Evolutionary conservation across 129 eudicot species (phyloP), one percentile per base, ranked within the genome.

Genomic region (Tagetes erecta): DNA sequence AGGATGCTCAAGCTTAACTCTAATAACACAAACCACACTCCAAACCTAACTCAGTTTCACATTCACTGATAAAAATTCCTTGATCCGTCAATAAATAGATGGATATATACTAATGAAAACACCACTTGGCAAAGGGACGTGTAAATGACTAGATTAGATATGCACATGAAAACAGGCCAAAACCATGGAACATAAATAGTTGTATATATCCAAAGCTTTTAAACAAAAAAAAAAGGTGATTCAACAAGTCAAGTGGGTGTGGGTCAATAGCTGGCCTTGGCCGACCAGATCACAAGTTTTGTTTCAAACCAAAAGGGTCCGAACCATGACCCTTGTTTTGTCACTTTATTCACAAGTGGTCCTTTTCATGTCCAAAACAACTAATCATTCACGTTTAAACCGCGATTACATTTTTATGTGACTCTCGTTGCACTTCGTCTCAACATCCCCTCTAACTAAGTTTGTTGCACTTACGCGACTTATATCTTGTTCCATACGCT

Each of bases 381-480:
- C 14, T 59, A 33, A 10, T 75, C 33, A 13, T 39, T 51, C 37
- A 41, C 72, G 55, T 75, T 56, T 56, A 30, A 30, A 59, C 39
- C 72, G 66, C 44, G 46, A 40, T 44, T 1, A 1, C 49, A 73
- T 20, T 0, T 35, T 75, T 64, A 51, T 52, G 65, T 49, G 79
- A 39, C 8, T 42, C 52, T 31, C 44, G 40, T 8, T 40, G 35
- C 80, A 67, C 64, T 14, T 3, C 1, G 8, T 51, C 35, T 55
- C 67, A 65, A 76, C 67, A 67, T 76, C 68, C 31, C 27, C 27
- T 4, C 27, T 4, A 53, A 40, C 67, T 3, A 5, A 31, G 37
- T 56, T 68, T 57, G 41, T 77, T 68, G 51, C 75, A 77, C 75
- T 60, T 57, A 77, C 75, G 80, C 62, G 40, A 77, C 75, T 55